Evolutionary conservation across 768 basidiomycete genomes (phyloP).

Genomic region (Leucocoprinus leucothites): DNA sequence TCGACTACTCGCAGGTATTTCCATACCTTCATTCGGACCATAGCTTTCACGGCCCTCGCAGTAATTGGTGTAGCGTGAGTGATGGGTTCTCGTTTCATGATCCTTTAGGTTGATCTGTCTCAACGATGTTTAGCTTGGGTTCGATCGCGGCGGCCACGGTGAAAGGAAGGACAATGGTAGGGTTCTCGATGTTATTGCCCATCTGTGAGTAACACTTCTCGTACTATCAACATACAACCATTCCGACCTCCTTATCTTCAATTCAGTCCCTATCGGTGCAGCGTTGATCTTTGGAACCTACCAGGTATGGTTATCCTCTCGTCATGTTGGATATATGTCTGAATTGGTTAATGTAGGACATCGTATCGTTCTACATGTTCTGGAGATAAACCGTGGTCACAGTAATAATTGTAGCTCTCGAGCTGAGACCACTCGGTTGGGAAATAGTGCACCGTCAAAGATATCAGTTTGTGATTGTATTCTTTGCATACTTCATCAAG

Average conservation of each 20-base stretch:
- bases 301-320: not conserved
- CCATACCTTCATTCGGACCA: constrained; percentile 2
- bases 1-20: constrained; percentile 9
- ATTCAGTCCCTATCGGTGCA: not conserved
- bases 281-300: constrained; percentile 11
- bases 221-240: not conserved
- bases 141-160: not conserved
- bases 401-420: no score
- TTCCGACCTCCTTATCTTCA: not conserved
- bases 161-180: not conserved
- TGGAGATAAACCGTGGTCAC: not conserved
- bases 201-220: not conserved
- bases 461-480: no score
- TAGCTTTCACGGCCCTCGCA: constrained; percentile 3
- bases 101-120: not conserved
- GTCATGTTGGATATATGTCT: not conserved
- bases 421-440: no score
- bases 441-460: no score
- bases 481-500: no score
- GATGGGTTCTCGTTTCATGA: not conserved
- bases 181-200: not conserved
- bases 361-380: constrained; percentile 8
- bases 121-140: not conserved
- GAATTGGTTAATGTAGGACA: not conserved
- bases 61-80: constrained; percentile 1